These are phyloP conservation scores for Apiospora malaysiana DNA, from an alignment of 2,329 filamentous ascomycete genomes.

Conservation along the genomic window DNA sequence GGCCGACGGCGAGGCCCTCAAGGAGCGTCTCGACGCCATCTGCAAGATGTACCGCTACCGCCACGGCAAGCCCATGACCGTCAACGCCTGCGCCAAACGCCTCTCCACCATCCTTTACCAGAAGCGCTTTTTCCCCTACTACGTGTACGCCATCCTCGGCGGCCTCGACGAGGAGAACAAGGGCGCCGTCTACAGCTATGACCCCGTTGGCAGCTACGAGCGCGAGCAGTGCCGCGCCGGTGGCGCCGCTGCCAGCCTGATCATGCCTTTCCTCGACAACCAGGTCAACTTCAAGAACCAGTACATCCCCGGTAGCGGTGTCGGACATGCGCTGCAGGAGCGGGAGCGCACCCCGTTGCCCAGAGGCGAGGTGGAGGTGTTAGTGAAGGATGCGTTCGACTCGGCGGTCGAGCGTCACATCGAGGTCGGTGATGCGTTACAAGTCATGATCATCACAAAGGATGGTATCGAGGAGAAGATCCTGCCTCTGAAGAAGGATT, in stretches of 20 bases:
- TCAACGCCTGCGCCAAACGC: slow-evolving; percentile 92
- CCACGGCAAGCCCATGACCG: slow-evolving; percentile 94
- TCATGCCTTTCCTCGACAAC: slow-evolving; percentile 99
- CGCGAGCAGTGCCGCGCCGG: slow-evolving; percentile 94
- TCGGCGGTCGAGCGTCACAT: slow-evolving; percentile 98
- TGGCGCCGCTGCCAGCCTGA: slow-evolving; percentile 89
- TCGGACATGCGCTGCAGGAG: slow-evolving; percentile 80
- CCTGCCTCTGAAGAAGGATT: slow-evolving; percentile 88
- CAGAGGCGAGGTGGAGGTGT: slow-evolving; percentile 75
- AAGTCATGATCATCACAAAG: slow-evolving; percentile 92
- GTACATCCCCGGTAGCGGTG: slow-evolving; percentile 85
- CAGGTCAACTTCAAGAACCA: slow-evolving; percentile 99
- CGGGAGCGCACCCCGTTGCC: slow-evolving; percentile 73
- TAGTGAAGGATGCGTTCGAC: slow-evolving; percentile 97
- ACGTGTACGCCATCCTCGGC: slow-evolving; percentile 91
- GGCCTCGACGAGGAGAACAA: slow-evolving; percentile 94
- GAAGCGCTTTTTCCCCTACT: slow-evolving; percentile 99
- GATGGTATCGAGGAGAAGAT: slow-evolving; percentile 88
- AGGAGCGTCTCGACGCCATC: slow-evolving; percentile 90
- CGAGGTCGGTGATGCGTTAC: slow-evolving; percentile 94
- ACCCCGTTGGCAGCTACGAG: slow-evolving; percentile 97
- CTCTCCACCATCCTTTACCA: slow-evolving; percentile 94
- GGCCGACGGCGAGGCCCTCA: slow-evolving; percentile 90
- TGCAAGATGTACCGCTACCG: slow-evolving; percentile 99
- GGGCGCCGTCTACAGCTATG: slow-evolving; percentile 95